Conservation (phyloP, 495 filamentous ascomycete genomes). For the Staphylotrichum longicolle region DNA sequence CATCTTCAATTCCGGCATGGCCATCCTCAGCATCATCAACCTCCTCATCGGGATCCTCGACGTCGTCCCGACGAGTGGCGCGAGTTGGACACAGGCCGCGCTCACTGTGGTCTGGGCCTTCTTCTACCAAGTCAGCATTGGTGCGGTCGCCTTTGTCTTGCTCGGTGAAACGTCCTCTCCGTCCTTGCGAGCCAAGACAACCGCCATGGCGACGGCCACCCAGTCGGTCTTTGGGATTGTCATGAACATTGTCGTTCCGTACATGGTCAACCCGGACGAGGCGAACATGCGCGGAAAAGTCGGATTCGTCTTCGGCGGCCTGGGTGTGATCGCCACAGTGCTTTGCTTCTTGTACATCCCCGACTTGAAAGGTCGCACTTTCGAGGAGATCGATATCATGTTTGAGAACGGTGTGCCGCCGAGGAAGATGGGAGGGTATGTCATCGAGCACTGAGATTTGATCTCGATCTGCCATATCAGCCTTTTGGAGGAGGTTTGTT, state of each 20-base stretch:
- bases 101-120: slow-evolving; percentile 59
- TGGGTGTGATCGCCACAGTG: slow-evolving; percentile 42
- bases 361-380: slow-evolving; percentile 58
- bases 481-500: too few species aligned
- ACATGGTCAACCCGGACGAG: slow-evolving; percentile 65
- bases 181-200: slow-evolving; percentile 60
- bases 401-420: too few species aligned
- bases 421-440: too few species aligned
- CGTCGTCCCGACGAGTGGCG: slow-evolving; percentile 42
- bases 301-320: slow-evolving; percentile 65
- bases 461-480: too few species aligned
- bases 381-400: slow-evolving; percentile 43
- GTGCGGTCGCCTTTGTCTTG: slow-evolving; percentile 62
- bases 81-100: slow-evolving; percentile 52
- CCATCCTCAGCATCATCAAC: slow-evolving; percentile 46
- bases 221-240: slow-evolving; percentile 58
- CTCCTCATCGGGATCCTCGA: slow-evolving; percentile 60
- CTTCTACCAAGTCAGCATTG: slow-evolving; percentile 55
- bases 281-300: slow-evolving; percentile 63
- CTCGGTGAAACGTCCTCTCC: slow-evolving; percentile 58
- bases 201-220: slow-evolving; percentile 58
- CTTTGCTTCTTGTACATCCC: slow-evolving; percentile 58
- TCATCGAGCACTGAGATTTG: too few species aligned
- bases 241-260: slow-evolving; percentile 62
- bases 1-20: slow-evolving; percentile 52